Conservation (phyloP, 805 yeast species). For the Zygoascus biomembranicola region DNA sequence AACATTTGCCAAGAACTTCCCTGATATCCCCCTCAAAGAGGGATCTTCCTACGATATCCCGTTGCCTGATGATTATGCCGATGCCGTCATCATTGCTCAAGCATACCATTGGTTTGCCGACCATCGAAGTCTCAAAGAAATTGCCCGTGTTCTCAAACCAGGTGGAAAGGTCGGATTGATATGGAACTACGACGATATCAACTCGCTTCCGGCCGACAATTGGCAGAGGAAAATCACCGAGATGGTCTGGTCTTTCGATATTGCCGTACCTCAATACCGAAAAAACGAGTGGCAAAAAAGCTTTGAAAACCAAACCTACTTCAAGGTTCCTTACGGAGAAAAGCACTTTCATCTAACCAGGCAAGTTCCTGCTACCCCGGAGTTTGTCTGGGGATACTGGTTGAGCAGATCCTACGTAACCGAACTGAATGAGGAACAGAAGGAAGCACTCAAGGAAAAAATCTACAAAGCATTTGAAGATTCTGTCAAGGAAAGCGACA, state of each 20-base stretch:
- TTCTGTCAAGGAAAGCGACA: conserved; percentile 5
- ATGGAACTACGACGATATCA: conserved; percentile 50
- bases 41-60: conserved; percentile 45
- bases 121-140: conserved; percentile 38
- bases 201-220: conserved; percentile 22
- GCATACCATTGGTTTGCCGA: conserved; percentile 66
- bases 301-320: conserved; percentile 28
- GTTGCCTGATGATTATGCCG: conserved; percentile 34
- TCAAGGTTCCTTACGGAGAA: conserved; percentile 26
- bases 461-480: conserved; percentile 26
- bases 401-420: conserved; percentile 49
- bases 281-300: conserved; percentile 39
- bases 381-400: conserved; percentile 43
- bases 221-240: conserved; percentile 35
- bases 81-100: conserved; percentile 48
- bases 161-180: conserved; percentile 45
- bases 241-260: conserved; percentile 32
- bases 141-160: conserved; percentile 43
- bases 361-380: conserved; percentile 24
- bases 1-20: conserved; percentile 40
- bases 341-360: conserved; percentile 21
- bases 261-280: conserved; percentile 49
- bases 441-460: conserved; percentile 25
- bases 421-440: conserved; percentile 32
- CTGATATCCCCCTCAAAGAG: conserved; percentile 30